Conservation (phyloP, 495 filamentous ascomycete species). For the Penicillium crystallinum region DNA sequence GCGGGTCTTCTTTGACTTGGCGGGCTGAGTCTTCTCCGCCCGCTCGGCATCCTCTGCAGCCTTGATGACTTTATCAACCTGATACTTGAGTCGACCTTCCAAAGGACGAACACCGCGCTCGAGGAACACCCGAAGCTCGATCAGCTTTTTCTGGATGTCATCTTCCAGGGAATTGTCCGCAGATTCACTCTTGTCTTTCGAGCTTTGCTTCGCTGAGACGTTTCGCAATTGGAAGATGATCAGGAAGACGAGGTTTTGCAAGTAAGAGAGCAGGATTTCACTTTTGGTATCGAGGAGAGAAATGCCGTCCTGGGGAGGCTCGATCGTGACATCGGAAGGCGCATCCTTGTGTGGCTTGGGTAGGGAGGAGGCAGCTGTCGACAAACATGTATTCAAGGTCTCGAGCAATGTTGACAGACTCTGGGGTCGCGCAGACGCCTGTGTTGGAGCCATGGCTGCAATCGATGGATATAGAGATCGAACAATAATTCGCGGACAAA, state of each 20-base stretch:
- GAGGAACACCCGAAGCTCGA: conserved; percentile 79
- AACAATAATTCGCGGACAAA: conserved; percentile 7
- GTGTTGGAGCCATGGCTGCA: conserved; percentile 27
- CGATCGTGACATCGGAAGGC: conserved; percentile 39
- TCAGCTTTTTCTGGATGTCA: conserved; percentile 72
- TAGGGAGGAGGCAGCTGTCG: conserved; percentile 54
- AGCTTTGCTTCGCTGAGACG: conserved; percentile 18
- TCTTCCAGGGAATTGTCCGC: conserved; percentile 37
- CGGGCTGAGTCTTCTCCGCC: conserved; percentile 23
- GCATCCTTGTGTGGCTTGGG: conserved; percentile 42
- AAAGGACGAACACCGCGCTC: conserved; percentile 86
- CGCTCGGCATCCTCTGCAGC: conserved; percentile 72
- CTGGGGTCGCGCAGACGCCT: conserved; percentile 20
- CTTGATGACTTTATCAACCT: conserved; percentile 84
- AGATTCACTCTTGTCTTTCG: conserved; percentile 24
- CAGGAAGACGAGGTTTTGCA: conserved; percentile 89
- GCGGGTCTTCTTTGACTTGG: conserved; percentile 24
- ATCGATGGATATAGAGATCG: conserved; percentile 1
- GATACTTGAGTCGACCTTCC: conserved; percentile 80
- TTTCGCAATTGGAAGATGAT: conserved; percentile 75
- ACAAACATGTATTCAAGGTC: conserved; percentile 57
- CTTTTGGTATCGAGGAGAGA: conserved; percentile 93
- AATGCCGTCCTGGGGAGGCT: conserved; percentile 76
- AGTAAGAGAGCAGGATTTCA: conserved; percentile 89
- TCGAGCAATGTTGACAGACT: conserved; percentile 54